phyloP scores from a whole-genome alignment of 352 stramenopile species.

The Pythium phragmitis region DNA sequence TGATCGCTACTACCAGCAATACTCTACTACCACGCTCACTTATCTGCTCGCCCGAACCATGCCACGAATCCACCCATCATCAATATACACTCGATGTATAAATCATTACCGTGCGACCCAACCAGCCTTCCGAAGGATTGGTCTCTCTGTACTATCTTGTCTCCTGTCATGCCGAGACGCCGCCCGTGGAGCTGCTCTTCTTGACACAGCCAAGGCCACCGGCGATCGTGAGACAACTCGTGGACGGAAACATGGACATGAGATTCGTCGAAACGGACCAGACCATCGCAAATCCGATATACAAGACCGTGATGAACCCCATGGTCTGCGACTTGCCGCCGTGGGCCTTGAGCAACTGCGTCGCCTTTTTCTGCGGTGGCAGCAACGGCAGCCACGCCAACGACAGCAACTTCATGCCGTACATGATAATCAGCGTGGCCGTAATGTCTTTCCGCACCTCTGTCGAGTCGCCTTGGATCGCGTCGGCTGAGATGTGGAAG shows the following conservation, averaged over 20 bases:
- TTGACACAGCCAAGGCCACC: conserved; percentile 27
- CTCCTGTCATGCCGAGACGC: neutral
- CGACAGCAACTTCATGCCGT: conserved; percentile 33
- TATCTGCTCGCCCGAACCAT: conserved; percentile 23
- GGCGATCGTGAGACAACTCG: conserved; percentile 27
- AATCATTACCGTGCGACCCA: conserved; percentile 5
- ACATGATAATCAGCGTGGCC: conserved; percentile 34
- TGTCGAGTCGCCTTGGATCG: conserved; percentile 30
- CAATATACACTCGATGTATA: conserved; percentile 12
- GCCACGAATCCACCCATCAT: neutral
- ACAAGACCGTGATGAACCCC: conserved; percentile 28
- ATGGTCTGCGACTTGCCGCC: conserved; percentile 23
- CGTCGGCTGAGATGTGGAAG: conserved; percentile 31
- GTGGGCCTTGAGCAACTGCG: conserved; percentile 29
- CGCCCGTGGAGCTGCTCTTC: neutral
- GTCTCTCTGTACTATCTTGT: neutral
- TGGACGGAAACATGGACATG: conserved; percentile 31
- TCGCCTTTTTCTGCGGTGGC: conserved; percentile 31
- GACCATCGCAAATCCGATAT: conserved; percentile 27
- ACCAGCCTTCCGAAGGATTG: neutral
- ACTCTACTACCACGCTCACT: conserved; percentile 29
- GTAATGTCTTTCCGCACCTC: conserved; percentile 30
- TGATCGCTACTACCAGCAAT: conserved; percentile 33
- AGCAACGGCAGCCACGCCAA: conserved; percentile 29
- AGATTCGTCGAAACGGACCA: conserved; percentile 29